Evolutionary conservation across 352 stramenopile species (phyloP).

Genomic region (Stramenopiles sp.): DNA sequence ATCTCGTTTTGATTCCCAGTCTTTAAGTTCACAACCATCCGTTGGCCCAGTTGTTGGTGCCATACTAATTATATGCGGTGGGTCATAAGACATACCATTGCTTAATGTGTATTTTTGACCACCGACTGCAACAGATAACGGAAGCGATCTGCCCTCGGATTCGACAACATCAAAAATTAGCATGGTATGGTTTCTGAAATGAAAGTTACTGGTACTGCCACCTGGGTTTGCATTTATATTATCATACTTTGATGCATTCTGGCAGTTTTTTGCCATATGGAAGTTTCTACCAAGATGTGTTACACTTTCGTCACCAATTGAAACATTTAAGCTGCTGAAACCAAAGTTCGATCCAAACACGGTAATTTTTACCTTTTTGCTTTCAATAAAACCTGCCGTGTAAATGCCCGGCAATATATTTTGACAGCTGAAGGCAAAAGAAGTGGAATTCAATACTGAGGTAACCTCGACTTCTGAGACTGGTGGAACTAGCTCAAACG

Average conservation of each 20-base stretch:
- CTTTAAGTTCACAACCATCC: conserved; percentile 6
- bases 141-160: not conserved
- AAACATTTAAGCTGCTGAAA: not conserved
- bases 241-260: not conserved
- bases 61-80: not conserved
- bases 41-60: not conserved
- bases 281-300: not conserved
- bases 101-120: not conserved
- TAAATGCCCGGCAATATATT: not conserved
- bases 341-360: not conserved
- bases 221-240: not conserved
- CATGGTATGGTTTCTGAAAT: not conserved
- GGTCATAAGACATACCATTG: not conserved
- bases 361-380: not conserved
- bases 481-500: not conserved
- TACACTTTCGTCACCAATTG: not conserved
- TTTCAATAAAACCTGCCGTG: not conserved
- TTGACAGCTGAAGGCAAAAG: not conserved
- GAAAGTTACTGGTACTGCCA: not conserved
- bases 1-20: conserved; percentile 3
- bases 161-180: not conserved
- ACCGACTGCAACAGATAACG: not conserved
- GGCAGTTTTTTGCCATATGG: not conserved
- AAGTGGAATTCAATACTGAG: not conserved
- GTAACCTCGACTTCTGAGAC: not conserved